Evolutionary conservation across 306 rosid species (phyloP), one percentile per base, ranked within the genome.

Genomic region (Rosa persica): DNA sequence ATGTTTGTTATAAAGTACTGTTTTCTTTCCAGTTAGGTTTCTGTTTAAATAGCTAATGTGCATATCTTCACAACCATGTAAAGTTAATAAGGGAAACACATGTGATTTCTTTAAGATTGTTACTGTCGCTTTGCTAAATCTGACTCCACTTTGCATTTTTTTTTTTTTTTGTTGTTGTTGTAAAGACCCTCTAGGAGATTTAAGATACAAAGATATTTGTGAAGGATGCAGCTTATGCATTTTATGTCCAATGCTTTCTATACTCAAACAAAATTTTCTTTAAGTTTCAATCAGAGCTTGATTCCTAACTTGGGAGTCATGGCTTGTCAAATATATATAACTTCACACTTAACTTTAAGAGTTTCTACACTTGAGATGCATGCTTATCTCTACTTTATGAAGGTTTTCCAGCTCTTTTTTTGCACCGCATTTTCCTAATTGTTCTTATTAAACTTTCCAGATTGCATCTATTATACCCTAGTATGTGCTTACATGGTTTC

Each of bases 1-100:
- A 48, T 72, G 23, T 46, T 65, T 75, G 25, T 79, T 67, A 58
- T 49, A 5, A 15, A 57, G 67, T 75, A n/a, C 73, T 75, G 25
- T 51, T 11, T 49, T 81, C 30, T 38, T 11, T 54, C 58, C 75
- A 54, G 38, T 8, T 36, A 74, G 52, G 11, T 54, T 67, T 6
- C 5, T 67, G 9, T 67, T 67, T 20, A 51, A 3, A 39, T 23
- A 8, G 67, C 78, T 58, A 16, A 74, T 47, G 8, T 73, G 65
- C 20, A 73, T 73, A 34, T 30, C 67, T 38, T 73, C 38, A 73
- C 66, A 38, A n/a, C 66, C 66, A 54, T 36, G 43, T 30, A 49
- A 72, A 48, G 16, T 72, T 19, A 34, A 19, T 40, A 16, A 47
- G 39, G 47, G 25, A 55, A 38, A 42, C 11, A 8, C 23, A 7